Percentiles rank a stretch among this genome's conserved stretches.
These are phyloP conservation scores for Beauveria caledonica DNA, from an alignment of 2,329 filamentous ascomycete species.

Conservation along the genomic window DNA sequence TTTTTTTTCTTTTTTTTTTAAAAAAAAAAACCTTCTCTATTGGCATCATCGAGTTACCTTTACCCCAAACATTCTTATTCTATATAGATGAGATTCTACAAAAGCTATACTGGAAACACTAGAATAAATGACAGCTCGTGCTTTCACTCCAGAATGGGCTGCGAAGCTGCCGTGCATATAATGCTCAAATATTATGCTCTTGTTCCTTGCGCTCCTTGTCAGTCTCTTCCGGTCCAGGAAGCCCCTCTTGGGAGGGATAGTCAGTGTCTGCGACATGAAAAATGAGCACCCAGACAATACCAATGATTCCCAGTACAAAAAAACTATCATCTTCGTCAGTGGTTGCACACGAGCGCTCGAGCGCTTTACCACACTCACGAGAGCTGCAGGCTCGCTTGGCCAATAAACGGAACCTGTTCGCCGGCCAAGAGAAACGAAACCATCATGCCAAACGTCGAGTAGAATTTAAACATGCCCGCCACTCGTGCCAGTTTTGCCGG, in stretches of 20 bases:
- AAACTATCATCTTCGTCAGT: background rate
- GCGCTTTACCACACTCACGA: background rate
- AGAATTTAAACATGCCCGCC: conserved; percentile 8
- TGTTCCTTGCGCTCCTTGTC: background rate
- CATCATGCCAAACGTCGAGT: conserved; percentile 9
- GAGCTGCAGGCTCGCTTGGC: background rate
- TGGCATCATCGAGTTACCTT: no score
- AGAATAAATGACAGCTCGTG: no score
- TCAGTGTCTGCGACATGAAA: conserved; percentile 7
- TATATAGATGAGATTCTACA: no score
- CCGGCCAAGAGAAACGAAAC: conserved; percentile 4
- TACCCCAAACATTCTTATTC: no score
- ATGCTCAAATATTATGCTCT: background rate
- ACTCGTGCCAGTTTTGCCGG: conserved; percentile 1
- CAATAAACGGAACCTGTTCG: conserved; percentile 1
- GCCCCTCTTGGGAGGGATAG: background rate
- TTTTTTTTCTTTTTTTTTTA: no score
- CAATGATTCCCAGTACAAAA: background rate
- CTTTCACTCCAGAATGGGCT: background rate
- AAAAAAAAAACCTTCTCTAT: no score
- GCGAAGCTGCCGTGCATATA: background rate
- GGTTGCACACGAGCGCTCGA: background rate
- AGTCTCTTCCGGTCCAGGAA: background rate
- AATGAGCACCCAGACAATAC: conserved; percentile 3
- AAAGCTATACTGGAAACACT: no score